Evolutionary conservation across 257 asterid species (phyloP), one percentile per base, ranked within the genome.

Genomic region (Solanum sitiens): DNA sequence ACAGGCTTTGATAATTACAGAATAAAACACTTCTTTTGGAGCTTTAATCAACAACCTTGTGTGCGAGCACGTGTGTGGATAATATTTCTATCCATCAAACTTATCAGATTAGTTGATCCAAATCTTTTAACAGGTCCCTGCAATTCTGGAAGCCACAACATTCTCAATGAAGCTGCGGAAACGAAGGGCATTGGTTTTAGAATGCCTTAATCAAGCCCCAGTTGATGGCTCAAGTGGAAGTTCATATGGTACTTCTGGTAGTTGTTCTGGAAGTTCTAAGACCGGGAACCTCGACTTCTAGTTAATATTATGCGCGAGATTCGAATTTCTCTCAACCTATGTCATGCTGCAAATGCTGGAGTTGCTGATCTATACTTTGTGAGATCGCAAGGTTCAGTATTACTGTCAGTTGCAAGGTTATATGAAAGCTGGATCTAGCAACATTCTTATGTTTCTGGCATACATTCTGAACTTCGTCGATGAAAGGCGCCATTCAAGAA

Each of bases 131-230:
- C 95, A 97, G 99, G 98, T 95, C 71, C 99, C 98, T 63, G 91
- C 92, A 32, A 91, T 94, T 92, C 88, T 95, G 59, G 99, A 94
- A 90, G 93, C 97, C 65, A 93, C 95, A 56, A 97, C 98, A 87
- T 97, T 90, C 88, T 97, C 99, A 16, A 94, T 97, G 91, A 97
- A 96, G 91, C 91, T 95, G 91, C 94, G 92, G 65, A 97, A 91
- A 91, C 91, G 98, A 87, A 91, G 97, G 88, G 89, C 93, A 47
- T 88, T 97, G 65, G 39, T 87, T 86, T 88, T 97, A 91, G 99
- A 97, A 87, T 93, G 98, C 88, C 93, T 95, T 50, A 96, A 96
- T 93, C 99, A 96, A 91, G 99, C 99, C 61, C 99, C 99, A 0
- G 97, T 97, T 5, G 99, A 97, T 88, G 99, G 98, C 82, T 94